Base-by-base conservation (phyloP, 1,284 basidiomycete genomes). In the Trametes polyzona region DNA sequence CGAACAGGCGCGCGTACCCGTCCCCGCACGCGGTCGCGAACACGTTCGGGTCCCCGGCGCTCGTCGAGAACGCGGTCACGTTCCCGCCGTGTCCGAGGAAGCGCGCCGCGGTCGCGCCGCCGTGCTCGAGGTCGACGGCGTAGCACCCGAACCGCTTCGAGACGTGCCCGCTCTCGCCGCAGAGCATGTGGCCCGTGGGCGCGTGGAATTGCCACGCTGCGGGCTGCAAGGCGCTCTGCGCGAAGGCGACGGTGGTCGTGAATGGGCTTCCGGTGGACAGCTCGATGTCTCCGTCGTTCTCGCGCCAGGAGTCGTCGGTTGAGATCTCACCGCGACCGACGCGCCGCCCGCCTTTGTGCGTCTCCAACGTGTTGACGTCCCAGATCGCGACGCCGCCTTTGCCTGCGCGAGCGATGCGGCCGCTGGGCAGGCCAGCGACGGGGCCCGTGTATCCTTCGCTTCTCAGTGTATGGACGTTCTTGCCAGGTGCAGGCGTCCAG, bases 21-120 rank as follows among this genome's bases (percentile, higher is more conserved):
- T 79, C 78, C 32, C 47, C 55, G n/a, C 67, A 68, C 5, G 69
- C 70, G 0, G 76, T 78, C 32, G 70, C 47, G 61, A 80, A 79
- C 0, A 65, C 51, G 50, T 74, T 73, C 11, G 71, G 67, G 41
- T 78, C 74, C 1, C 57, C 72, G 0, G 54, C 59, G 58, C 72
- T 74, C 7, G 71, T 72, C 14, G 75, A 70, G 52, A 77, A 69
- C 19, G 54, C 55, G 29, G n/a, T 48, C 23, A 75, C 66, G 19
- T 51, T 58, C 8, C 68, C 74, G 8, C 74, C 73, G 52, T 78
- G 75, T 4, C 76, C 78, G 5, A 79, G 54, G 59, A 73, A 79
- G 1, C 73, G 67, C 19, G 64, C 53, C 2, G 59, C 71, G 8
- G 57, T 62, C 46, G 68, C 68, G 62, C 67, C 65, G 4, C 63